Conservation (phyloP, 768 basidiomycete species). For the Hypholoma fasciculare region DNA sequence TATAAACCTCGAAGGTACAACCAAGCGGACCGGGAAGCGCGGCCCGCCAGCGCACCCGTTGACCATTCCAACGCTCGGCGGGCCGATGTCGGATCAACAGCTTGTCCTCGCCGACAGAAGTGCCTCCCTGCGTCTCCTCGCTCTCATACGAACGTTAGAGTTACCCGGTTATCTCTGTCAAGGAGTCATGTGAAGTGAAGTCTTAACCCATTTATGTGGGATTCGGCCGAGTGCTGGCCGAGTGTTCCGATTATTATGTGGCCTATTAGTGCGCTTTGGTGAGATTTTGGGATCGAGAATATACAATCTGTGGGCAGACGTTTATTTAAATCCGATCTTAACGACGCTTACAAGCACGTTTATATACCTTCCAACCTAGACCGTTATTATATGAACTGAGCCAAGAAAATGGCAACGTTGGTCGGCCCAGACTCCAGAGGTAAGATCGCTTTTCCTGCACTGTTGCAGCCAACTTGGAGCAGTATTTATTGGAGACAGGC, state of each 20-base stretch:
- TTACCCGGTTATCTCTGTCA: slow-evolving; percentile 8
- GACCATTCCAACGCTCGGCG: slow-evolving; percentile 18
- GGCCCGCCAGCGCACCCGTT: slow-evolving; percentile 22
- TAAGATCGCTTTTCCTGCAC: too few relatives aligned
- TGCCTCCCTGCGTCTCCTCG: not conserved
- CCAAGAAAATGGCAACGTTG: too few relatives aligned
- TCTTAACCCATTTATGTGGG: not conserved
- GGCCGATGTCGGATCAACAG: slow-evolving; percentile 25
- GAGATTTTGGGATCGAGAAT: not conserved
- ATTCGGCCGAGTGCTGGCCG: not conserved
- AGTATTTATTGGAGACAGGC: not conserved
- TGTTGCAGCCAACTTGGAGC: too few relatives aligned
- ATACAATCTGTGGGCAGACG: not conserved
- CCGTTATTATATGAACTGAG: too few relatives aligned
- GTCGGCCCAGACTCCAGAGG: too few relatives aligned
- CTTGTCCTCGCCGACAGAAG: slow-evolving; percentile 11
- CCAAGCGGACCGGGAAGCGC: slow-evolving; percentile 22
- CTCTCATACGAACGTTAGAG: slow-evolving; percentile 3
- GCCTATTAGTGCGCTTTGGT: not conserved
- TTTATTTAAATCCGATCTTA: not conserved
- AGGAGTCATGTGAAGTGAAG: slow-evolving; percentile 11
- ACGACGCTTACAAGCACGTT: not conserved
- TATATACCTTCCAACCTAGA: not conserved
- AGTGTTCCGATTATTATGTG: not conserved
- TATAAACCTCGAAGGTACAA: slow-evolving; percentile 14